Evolutionary conservation across 495 filamentous ascomycete genomes (phyloP).

Genomic region (Acidiella bohemica): DNA sequence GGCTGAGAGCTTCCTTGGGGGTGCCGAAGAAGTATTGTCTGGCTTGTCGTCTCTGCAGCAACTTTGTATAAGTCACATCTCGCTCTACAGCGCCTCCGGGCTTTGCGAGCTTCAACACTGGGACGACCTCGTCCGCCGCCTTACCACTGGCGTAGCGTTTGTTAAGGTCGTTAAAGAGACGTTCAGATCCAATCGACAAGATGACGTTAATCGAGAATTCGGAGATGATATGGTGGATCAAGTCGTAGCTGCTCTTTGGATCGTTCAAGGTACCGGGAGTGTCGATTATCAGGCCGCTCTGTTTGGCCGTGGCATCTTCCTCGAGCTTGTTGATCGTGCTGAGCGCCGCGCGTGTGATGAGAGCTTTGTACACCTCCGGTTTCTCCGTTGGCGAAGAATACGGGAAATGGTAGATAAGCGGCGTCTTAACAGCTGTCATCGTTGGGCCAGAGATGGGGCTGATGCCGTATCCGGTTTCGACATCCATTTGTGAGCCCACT

Average conservation of each 20-base stretch:
- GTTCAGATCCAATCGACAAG: constrained; percentile 71
- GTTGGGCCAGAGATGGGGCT: constrained; percentile 85
- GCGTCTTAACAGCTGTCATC: constrained; percentile 75
- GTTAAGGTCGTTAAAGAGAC: constrained; percentile 63
- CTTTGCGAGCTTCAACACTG: constrained; percentile 66
- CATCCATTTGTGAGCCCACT: constrained; percentile 73
- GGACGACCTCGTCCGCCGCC: constrained; percentile 45
- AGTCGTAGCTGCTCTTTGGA: constrained; percentile 51
- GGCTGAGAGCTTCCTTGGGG: constrained; percentile 60
- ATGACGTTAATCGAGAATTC: constrained; percentile 58
- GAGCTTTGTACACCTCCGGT: constrained; percentile 51
- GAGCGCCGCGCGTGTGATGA: constrained; percentile 65
- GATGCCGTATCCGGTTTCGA: constrained; percentile 82
- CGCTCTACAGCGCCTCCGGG: constrained; percentile 79
- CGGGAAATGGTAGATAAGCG: constrained; percentile 84
- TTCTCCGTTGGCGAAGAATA: constrained; percentile 63
- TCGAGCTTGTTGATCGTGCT: constrained; percentile 64
- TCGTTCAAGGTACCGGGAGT: constrained; percentile 55
- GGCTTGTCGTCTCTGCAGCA: constrained; percentile 57
- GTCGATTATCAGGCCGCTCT: constrained; percentile 73
- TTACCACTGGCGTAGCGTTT: constrained; percentile 56
- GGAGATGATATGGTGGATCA: constrained; percentile 67
- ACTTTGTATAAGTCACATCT: constrained; percentile 60
- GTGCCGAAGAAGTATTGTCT: constrained; percentile 91
- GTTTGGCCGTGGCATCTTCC: constrained; percentile 58